Base-by-base conservation (phyloP, 1,284 basidiomycete species). In the Apiotrichum akiyoshidainum region DNA sequence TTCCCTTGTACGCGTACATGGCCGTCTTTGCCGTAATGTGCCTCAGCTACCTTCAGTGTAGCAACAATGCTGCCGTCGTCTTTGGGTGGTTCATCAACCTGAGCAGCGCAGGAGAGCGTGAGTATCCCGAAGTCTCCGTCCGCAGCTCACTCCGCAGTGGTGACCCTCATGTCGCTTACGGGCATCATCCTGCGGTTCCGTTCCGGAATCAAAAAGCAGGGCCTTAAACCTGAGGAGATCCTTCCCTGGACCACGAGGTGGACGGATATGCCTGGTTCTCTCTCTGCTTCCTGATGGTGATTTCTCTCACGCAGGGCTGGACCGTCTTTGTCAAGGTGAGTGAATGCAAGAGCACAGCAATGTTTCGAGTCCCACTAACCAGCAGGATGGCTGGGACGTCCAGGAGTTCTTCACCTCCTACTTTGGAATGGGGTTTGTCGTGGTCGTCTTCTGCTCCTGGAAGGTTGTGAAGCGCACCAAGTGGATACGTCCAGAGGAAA, bases 261-360 rank as follows among this genome's bases (percentile, higher is more conserved):
- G n/a, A 54, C 60, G 14, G 31, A 53, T 62, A 55, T 45, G 53
- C 46, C 40, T 62, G 53, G 53, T 22, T 58, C 46, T 58, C 57
- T 35, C 44, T 62, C 42, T 17, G 55, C 21, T 41, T 52, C 44
- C 54, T 62, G 1, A 12, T 45, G 17, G 55, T 62, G 46, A 48
- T 48, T 17, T 37, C 51, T 46, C 17, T 65, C 37, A 57, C 58
- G 22, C 63, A 65, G 51, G 63, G 63, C 21, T 65, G 60, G 63
- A 16, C 50, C 16, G 57, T 61, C 5, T 65, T 61, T 22, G 46
- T 53, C 17, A 58, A 55, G 33, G 57, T 61, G 33, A 21, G 46
- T 31, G 33, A 21, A 42, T 31, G 26, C 26, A 7, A 31, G 26
- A 31, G 7, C 26, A 7, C 26, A 31, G 26, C 26, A 4, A 3